Percentiles rank a stretch among this genome's conserved stretches.
Conservation (phyloP, 257 asterid genomes). For the Plectranthus barbatus region DNA sequence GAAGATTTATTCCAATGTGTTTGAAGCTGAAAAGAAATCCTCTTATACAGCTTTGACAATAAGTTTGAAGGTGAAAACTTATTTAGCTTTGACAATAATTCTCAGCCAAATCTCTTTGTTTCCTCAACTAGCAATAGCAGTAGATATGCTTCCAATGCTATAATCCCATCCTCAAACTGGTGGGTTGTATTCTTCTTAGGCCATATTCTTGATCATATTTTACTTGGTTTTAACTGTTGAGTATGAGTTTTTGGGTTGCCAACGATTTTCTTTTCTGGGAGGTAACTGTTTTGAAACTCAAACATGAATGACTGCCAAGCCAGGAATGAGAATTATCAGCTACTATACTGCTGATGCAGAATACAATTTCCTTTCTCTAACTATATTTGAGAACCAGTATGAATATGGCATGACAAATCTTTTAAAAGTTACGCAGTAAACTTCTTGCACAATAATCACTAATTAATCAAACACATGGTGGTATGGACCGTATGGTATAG, state of each 20-base stretch:
- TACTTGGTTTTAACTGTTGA: conserved; percentile 9
- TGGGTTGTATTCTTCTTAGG: too few species aligned
- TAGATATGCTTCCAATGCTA: conserved; percentile 19
- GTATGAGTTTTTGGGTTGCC: neutral
- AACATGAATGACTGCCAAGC: conserved; percentile 1
- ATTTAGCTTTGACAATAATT: neutral
- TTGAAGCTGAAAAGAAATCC: conserved; percentile 27
- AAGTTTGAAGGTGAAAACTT: conserved; percentile 14
- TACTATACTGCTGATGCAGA: neutral
- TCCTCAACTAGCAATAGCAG: conserved; percentile 26
- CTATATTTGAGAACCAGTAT: too few species aligned
- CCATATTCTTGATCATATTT: conserved; percentile 7
- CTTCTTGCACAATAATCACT: neutral
- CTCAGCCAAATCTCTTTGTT: conserved; percentile 32
- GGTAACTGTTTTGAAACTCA: neutral
- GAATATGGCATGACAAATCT: neutral
- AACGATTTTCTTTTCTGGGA: neutral
- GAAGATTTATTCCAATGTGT: too few species aligned
- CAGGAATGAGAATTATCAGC: neutral
- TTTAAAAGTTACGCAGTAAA: neutral
- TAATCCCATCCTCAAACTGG: conserved; percentile 40
- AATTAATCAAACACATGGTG: too few species aligned
- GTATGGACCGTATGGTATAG: too few species aligned
- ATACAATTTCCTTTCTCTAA: too few species aligned
- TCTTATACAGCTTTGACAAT: conserved; percentile 3